Percentiles rank a stretch among this genome's conserved stretches.
Evolutionary conservation across 1,284 basidiomycete genomes (phyloP).

Genomic region (Austroboletus novae-zelandiae): DNA sequence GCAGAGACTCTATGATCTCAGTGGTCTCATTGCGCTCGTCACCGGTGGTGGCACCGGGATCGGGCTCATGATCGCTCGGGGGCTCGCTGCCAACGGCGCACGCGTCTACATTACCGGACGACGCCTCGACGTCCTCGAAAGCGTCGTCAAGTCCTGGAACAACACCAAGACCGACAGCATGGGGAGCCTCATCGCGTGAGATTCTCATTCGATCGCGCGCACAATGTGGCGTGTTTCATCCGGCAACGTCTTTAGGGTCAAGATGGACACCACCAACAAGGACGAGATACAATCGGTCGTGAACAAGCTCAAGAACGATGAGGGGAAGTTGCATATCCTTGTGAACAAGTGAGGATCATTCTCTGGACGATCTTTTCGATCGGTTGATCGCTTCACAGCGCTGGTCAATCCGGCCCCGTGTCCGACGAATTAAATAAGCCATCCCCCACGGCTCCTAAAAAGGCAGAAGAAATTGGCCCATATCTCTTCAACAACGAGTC

Average conservation of each 20-base stretch:
- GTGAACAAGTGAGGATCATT: slow-evolving; percentile 67
- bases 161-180: slow-evolving; percentile 35
- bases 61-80: slow-evolving; percentile 71
- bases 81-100: slow-evolving; percentile 74
- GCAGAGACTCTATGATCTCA: slow-evolving; percentile 54
- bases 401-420: slow-evolving; percentile 66
- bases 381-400: slow-evolving; percentile 40
- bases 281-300: slow-evolving; percentile 60
- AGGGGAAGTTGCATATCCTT: slow-evolving; percentile 74
- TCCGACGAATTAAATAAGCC: slow-evolving; percentile 58
- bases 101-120: slow-evolving; percentile 80
- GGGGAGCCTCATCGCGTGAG: slow-evolving; percentile 59
- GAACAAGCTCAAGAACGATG: slow-evolving; percentile 37
- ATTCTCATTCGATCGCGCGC: slow-evolving; percentile 6
- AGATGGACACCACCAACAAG: slow-evolving; percentile 71
- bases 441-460: slow-evolving; percentile 53
- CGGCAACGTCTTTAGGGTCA: slow-evolving; percentile 41
- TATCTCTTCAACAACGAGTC: slow-evolving; percentile 68
- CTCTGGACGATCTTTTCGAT: background rate
- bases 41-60: slow-evolving; percentile 84
- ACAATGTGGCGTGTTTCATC: background rate
- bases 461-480: slow-evolving; percentile 59
- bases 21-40: slow-evolving; percentile 65
- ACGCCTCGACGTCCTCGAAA: slow-evolving; percentile 60
- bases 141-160: slow-evolving; percentile 48